A percentile compares a stretch with the other conserved stretches of the same genome.
Evolutionary conservation across 1,284 basidiomycete species (phyloP).

Genomic region (Leccinum insolens): DNA sequence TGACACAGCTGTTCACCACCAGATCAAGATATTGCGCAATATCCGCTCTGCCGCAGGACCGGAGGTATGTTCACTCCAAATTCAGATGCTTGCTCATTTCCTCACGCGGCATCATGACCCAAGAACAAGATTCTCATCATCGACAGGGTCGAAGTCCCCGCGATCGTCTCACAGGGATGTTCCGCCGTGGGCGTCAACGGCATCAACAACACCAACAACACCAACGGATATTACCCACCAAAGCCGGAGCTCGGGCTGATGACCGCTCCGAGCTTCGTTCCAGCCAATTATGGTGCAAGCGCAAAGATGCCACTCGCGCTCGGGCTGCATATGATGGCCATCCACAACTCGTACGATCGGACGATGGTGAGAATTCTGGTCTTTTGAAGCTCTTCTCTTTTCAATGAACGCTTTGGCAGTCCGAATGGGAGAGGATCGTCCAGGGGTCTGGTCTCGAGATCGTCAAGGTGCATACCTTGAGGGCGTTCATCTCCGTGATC

Average conservation of each 20-base stretch:
- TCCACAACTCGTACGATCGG: constrained; percentile 3
- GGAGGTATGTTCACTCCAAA: not conserved
- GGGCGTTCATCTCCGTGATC: constrained; percentile 4
- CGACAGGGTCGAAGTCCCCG: constrained; percentile 3
- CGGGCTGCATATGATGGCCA: constrained; percentile 9
- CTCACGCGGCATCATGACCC: not conserved
- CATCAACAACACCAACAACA: not conserved
- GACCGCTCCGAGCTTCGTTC: constrained; percentile 1
- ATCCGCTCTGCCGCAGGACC: constrained; percentile 1
- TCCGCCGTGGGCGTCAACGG: not conserved
- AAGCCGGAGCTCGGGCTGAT: too few relatives aligned
- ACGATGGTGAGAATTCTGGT: not conserved
- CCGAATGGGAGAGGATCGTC: not conserved
- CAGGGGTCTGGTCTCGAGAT: not conserved
- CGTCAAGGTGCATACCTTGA: constrained; percentile 2
- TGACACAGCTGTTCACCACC: not conserved
- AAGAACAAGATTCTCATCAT: constrained; percentile 12
- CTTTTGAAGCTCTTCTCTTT: not conserved
- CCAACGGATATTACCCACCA: not conserved
- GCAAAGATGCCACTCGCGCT: constrained; percentile 12
- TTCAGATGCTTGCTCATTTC: not conserved
- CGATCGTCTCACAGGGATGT: not conserved
- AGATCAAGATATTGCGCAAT: constrained; percentile 10
- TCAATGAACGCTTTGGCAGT: not conserved
- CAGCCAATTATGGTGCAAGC: constrained; percentile 5